Conservation (phyloP, 192 early-diverging fungal species). For the Podila clonocystis region DNA sequence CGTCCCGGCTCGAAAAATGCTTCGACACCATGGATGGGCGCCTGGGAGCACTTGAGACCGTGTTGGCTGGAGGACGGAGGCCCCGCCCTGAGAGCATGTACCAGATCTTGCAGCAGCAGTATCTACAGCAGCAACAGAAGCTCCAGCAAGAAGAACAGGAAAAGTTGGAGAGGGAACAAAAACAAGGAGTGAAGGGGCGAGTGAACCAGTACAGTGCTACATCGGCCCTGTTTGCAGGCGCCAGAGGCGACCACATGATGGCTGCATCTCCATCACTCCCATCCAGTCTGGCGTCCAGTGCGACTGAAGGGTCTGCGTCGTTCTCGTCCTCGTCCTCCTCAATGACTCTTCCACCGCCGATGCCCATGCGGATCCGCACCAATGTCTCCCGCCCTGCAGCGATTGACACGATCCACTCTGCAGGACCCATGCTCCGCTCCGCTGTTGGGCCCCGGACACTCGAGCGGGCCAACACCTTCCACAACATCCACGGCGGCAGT, state of each 20-base stretch:
- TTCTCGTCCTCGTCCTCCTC: neutral
- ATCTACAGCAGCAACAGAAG: neutral
- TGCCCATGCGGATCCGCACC: neutral
- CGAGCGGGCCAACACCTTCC: neutral
- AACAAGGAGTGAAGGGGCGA: neutral
- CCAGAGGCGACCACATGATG: neutral
- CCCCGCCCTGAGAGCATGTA: conserved; percentile 30
- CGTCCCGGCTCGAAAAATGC: conserved; percentile 11
- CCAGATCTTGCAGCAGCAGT: conserved; percentile 12
- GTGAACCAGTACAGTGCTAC: neutral
- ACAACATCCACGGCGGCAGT: neutral
- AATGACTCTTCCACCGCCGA: neutral
- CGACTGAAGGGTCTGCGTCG: neutral
- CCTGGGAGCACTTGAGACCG: conserved; percentile 25
- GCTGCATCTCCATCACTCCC: neutral
- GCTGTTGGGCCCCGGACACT: neutral
- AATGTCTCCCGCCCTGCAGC: neutral
- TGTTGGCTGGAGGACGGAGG: conserved; percentile 9
- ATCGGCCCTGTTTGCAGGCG: neutral
- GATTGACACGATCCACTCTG: conserved; percentile 9
- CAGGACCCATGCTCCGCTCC: conserved; percentile 8
- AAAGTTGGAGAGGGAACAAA: conserved; percentile 1
- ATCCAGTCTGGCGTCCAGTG: neutral
- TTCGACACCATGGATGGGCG: conserved; percentile 42
- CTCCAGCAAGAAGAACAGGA: neutral